Conservation (phyloP, 2,329 filamentous ascomycete species). For the Aspergillus transmontanensis region DNA sequence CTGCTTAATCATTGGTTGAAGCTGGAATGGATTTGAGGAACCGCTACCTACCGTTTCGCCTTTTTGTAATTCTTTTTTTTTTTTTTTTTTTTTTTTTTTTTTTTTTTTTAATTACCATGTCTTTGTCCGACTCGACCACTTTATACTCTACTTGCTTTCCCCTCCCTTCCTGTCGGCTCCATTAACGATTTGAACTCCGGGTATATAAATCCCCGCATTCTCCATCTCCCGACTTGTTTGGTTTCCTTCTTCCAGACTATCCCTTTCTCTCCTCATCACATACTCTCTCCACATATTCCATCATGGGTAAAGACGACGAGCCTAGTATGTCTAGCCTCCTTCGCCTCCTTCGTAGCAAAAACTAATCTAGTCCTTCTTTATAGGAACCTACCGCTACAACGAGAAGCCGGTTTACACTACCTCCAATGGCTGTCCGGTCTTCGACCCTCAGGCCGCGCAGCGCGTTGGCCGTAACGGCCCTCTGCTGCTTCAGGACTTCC, state of each 20-base stretch:
- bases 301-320: constrained; percentile 42
- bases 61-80: background rate
- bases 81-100: background rate
- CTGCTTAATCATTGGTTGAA: background rate
- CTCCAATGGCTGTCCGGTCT: constrained; percentile 62
- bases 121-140: too few relatives aligned
- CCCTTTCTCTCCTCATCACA: constrained; percentile 11
- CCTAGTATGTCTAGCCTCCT: constrained; percentile 25
- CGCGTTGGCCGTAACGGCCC: constrained; percentile 60
- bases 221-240: background rate
- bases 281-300: constrained; percentile 16
- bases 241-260: background rate
- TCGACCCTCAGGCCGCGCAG: constrained; percentile 56
- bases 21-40: background rate
- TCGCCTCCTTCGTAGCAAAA: background rate
- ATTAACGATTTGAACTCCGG: background rate
- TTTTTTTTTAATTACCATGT: background rate
- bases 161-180: background rate
- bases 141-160: background rate
- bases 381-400: constrained; percentile 54
- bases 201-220: constrained; percentile 3
- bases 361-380: constrained; percentile 10
- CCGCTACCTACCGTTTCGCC: background rate
- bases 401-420: constrained; percentile 62
- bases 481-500: constrained; percentile 66